Evolutionary conservation across 2,329 filamentous ascomycete genomes (phyloP).

Genomic region (Paracorniculantispora psalliotae): DNA sequence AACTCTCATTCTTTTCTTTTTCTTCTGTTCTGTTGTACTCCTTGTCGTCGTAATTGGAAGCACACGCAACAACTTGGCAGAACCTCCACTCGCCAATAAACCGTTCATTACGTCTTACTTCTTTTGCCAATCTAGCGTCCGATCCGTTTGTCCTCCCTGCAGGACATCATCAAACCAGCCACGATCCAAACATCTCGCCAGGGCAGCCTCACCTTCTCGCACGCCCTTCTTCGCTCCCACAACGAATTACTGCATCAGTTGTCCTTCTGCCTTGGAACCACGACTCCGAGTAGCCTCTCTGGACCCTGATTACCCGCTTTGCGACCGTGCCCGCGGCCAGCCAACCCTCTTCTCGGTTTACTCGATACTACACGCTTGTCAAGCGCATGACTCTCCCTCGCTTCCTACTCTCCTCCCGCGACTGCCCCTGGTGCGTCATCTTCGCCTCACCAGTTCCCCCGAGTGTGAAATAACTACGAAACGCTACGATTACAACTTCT

Average conservation of each 20-base stretch:
- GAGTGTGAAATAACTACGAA: neutral
- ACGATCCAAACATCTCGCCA: neutral
- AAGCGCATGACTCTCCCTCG: conserved; percentile 4
- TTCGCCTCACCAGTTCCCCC: neutral
- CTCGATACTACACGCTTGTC: neutral
- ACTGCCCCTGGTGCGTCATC: too few relatives aligned
- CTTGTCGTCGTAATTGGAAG: too few relatives aligned
- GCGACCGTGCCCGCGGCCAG: neutral
- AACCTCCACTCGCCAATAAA: too few relatives aligned
- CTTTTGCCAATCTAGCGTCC: neutral
- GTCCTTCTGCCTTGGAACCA: neutral
- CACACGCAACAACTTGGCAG: too few relatives aligned
- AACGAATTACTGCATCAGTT: neutral
- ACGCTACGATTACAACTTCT: neutral
- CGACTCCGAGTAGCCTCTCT: neutral
- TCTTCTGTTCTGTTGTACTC: too few relatives aligned
- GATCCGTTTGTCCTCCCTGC: neutral
- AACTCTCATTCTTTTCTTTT: neutral
- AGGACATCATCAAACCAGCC: neutral
- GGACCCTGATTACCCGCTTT: neutral
- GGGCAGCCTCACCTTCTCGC: neutral
- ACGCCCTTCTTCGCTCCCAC: neutral
- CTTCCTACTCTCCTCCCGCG: neutral
- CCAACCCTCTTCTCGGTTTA: neutral
- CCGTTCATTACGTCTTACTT: neutral